phyloP scores from a whole-genome alignment of 192 early-diverging fungal species.

The Coemansia sp. region DNA sequence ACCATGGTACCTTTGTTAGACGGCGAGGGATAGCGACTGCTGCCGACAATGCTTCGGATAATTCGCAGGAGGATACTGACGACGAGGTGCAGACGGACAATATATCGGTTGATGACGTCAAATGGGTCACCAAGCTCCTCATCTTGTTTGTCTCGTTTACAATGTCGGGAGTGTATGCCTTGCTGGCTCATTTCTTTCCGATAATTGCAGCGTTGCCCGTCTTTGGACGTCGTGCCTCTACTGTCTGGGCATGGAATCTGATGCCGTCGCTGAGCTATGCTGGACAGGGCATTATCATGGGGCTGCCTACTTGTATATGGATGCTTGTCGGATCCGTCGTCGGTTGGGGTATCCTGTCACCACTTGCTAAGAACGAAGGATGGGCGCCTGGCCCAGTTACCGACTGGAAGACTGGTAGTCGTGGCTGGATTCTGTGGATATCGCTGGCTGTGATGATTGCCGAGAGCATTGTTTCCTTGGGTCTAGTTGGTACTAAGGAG shows the following conservation, averaged over 20 bases:
- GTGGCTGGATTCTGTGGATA: conserved; percentile 82
- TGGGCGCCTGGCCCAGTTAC: conserved; percentile 73
- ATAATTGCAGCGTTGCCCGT: conserved; percentile 61
- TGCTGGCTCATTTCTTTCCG: conserved; percentile 67
- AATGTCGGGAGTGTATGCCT: conserved; percentile 66
- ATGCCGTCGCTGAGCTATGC: conserved; percentile 75
- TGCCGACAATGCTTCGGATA: neutral
- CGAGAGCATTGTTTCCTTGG: conserved; percentile 67
- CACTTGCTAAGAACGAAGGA: conserved; percentile 65
- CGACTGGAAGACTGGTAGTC: conserved; percentile 70
- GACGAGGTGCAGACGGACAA: neutral
- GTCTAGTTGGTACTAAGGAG: conserved; percentile 57
- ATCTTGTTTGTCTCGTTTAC: conserved; percentile 62
- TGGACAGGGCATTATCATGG: conserved; percentile 84
- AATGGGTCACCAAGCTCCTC: conserved; percentile 65
- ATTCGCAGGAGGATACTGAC: neutral
- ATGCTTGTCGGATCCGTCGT: conserved; percentile 72
- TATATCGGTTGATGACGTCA: conserved; percentile 50
- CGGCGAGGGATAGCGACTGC: neutral
- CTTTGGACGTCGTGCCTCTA: conserved; percentile 57
- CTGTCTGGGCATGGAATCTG: conserved; percentile 71
- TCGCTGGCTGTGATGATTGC: conserved; percentile 80
- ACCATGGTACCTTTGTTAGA: neutral
- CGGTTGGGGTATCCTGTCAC: conserved; percentile 78
- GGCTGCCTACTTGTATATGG: conserved; percentile 70